phyloP scores from a whole-genome alignment of 768 basidiomycete genomes.

The Naganishia kalamii region DNA sequence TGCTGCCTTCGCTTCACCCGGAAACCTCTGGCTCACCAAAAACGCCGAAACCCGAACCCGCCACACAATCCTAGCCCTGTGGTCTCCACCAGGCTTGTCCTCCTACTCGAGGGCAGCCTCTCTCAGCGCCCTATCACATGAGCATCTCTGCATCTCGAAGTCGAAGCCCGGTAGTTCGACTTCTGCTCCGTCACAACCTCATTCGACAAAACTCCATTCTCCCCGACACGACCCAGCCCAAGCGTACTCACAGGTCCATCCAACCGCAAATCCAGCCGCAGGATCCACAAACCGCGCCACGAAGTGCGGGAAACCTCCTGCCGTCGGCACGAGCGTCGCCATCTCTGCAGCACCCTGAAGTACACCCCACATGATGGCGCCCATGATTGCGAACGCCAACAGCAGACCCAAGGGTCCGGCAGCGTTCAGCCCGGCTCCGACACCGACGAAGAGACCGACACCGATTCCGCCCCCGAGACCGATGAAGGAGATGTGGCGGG shows the following conservation, averaged over 20 bases:
- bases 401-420: slow-evolving; percentile 57
- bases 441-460: slow-evolving; percentile 57
- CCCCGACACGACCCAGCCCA: not conserved
- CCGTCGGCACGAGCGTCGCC: slow-evolving; percentile 30
- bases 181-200: not conserved
- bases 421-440: slow-evolving; percentile 51
- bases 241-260: slow-evolving; percentile 49
- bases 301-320: slow-evolving; percentile 30
- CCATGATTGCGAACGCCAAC: slow-evolving; percentile 52
- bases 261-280: slow-evolving; percentile 48
- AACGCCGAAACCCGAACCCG: too few species aligned
- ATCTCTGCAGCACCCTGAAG: slow-evolving; percentile 27
- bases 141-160: too few species aligned
- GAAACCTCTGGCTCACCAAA: too few species aligned
- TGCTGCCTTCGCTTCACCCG: too few species aligned
- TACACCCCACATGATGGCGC: slow-evolving; percentile 42
- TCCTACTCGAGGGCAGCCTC: too few species aligned
- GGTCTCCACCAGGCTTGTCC: too few species aligned
- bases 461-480: slow-evolving; percentile 44
- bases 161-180: too few species aligned
- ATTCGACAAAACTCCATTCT: slow-evolving; percentile 44
- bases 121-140: too few species aligned
- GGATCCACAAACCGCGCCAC: slow-evolving; percentile 46
- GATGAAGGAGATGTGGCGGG: slow-evolving; percentile 24
- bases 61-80: too few species aligned